phyloP scores from a whole-genome alignment of 108 stramenopile species.

The Aureococcus anophagefferens region DNA sequence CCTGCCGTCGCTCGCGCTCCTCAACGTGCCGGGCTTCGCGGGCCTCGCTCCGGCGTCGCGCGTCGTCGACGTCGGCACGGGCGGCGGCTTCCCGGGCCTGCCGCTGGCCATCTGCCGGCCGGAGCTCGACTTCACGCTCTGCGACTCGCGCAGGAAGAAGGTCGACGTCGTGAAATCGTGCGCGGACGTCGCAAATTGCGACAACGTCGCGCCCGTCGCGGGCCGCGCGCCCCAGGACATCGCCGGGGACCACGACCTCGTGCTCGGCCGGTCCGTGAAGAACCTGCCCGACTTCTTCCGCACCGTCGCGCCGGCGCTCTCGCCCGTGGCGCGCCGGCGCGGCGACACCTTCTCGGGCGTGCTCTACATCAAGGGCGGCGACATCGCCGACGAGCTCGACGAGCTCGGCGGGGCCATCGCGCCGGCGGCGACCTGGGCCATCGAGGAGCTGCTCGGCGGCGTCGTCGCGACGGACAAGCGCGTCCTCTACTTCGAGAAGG shows the following conservation, averaged over 20 bases:
- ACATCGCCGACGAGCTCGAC: constrained; percentile 3
- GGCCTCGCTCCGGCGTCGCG: neutral
- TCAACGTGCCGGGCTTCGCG: constrained; percentile 12
- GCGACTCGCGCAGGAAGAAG: constrained; percentile 73
- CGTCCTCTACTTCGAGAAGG: neutral
- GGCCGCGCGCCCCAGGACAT: constrained; percentile 2
- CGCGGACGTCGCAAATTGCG: neutral
- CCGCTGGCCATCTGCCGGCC: constrained; percentile 70
- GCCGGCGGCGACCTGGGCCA: neutral
- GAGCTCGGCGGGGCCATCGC: neutral
- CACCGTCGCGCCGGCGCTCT: neutral
- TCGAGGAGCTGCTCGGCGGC: neutral
- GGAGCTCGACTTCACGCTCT: constrained; percentile 51
- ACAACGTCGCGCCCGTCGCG: neutral
- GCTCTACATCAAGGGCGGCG: constrained; percentile 19
- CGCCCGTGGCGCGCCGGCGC: no score
- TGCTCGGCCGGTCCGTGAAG: constrained; percentile 15
- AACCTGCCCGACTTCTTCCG: constrained; percentile 9
- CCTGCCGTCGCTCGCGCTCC: constrained; percentile 57
- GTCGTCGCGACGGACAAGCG: constrained; percentile 1
- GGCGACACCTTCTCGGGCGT: neutral
- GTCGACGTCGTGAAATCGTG: constrained; percentile 20
- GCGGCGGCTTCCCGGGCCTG: constrained; percentile 80
- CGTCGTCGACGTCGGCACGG: constrained; percentile 21
- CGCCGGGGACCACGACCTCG: neutral